Base-by-base conservation (phyloP, 2,329 filamentous ascomycete genomes). In the Aureobasidium sp. region DNA sequence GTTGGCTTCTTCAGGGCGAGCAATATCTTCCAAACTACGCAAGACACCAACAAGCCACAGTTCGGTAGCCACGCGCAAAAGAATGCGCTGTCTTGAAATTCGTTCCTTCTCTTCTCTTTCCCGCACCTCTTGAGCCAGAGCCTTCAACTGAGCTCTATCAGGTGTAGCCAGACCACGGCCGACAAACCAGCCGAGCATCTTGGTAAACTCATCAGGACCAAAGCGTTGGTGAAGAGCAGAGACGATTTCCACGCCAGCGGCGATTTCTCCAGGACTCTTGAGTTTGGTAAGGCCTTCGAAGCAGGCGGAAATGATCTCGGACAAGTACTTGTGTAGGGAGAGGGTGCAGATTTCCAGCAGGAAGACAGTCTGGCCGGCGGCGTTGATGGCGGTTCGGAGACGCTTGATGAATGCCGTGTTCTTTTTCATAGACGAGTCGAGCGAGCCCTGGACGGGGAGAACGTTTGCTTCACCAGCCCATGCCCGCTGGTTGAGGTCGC, bases 321-420 rank as follows among this genome's bases (percentile, higher is more conserved):
- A 97, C 17, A 97, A 85, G 75, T 97, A 97, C 74, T 96, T 97
- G 81, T 93, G 90, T 56, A 97, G 82, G 68, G 92, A 97, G 31
- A 97, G 82, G 29, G 90, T 89, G 69, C 89, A 87, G 69, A 96
- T 92, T 72, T 97, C 93, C 73, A 93, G 86, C 52, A 96, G 78
- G 76, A 97, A 96, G 63, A 91, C 94, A 67, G 84, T 80, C 60
- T 92, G 85, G 61, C 89, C 90, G 62, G 91, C 81, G 53, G 90
- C 78, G 66, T 89, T 92, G 66, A 97, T 87, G 64, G 91, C 90
- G 63, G 93, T 97, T 68, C 93, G 90, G 61, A 97, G 82, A 70
- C 93, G 90, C 77, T 96, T 97, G 72, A 97, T 97, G 75, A 97
- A 97, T 67, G 92, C 91, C 4, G 93, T 97, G 70, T 97, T 97